phyloP scores from a whole-genome alignment of 148 eudicot genomes.

The Fagopyrum esculentum region DNA sequence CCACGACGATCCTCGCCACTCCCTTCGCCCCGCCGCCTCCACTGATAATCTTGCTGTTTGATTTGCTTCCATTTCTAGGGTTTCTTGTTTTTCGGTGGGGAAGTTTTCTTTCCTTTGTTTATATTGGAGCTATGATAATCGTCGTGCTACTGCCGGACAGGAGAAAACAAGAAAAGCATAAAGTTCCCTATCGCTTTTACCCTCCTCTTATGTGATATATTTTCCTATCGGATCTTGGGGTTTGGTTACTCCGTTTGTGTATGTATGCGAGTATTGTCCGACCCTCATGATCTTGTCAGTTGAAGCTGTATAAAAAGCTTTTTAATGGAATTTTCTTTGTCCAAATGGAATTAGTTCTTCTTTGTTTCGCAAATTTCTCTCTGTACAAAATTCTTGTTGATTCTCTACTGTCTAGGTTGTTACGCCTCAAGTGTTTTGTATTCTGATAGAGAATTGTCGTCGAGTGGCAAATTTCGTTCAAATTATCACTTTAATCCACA shows the following conservation, averaged over 20 bases:
- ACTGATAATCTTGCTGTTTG: constrained; percentile 61
- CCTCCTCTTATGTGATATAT: neutral
- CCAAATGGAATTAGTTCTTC: neutral
- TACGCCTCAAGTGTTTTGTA: too few species aligned
- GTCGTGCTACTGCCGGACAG: neutral
- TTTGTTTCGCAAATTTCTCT: neutral
- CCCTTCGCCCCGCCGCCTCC: constrained; percentile 25
- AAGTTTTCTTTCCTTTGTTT: neutral
- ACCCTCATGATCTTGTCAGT: neutral
- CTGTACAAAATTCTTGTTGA: too few species aligned
- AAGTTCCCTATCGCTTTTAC: neutral
- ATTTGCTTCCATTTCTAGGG: constrained; percentile 12
- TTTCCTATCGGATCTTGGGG: neutral
- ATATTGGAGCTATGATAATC: neutral
- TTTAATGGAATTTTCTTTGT: neutral
- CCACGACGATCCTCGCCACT: constrained; percentile 32
- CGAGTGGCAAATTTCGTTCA: too few species aligned
- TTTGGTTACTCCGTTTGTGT: neutral
- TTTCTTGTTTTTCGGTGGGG: neutral
- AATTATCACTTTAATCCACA: neutral
- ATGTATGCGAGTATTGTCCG: neutral
- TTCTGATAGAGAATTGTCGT: too few species aligned
- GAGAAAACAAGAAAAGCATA: neutral
- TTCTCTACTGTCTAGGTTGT: too few species aligned
- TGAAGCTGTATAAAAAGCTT: constrained; percentile 1